Evolutionary conservation across 768 basidiomycete species (phyloP), one percentile per base, ranked within the genome.

Genomic region (Thelephora ganbajun): DNA sequence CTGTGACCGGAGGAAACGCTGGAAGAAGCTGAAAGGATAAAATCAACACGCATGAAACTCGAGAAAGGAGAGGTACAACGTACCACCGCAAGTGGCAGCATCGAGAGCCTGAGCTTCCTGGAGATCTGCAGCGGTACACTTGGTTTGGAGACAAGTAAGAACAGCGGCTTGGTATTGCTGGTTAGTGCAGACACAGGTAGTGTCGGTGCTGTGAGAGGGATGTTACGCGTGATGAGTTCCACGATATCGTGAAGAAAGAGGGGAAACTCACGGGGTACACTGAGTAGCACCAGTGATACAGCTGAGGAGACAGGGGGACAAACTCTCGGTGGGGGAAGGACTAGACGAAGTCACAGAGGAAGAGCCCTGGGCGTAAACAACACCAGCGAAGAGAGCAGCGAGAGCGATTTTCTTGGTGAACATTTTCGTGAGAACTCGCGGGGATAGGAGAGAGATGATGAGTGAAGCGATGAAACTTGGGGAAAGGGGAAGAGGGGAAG

Each of bases 141-240:
- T 62, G 1, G 51, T n/a, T 18, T 23, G 1, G 18, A 74, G 58
- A 53, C 72, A 74, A 5, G 23, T 1, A 0, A 1, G 6, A 2
- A 65, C 66, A 1, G 57, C 57, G 3, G 1, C 0, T 48, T 72
- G 69, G 68, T 69, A 74, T 2, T 50, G 39, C 1, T 45, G 9
- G 44, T 61, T 67, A 2, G 61, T 54, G 59, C 72, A 74, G 18
- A 69, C 52, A 45, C 72, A 74, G 0, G 48, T 0, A n/a, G 67
- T 0, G 54, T 73, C 55, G 11, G 67, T 56, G 55, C 73, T 73
- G 39, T n/a, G 26, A 43, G 11, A 2, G 2, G 16, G 5, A 43
- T 13, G 23, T 19, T 37, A 12, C 3, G 35, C 12, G 14, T 18
- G 33, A 16, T 36, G n/a, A n/a, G n/a, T n/a, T n/a, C n/a, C n/a